Conservation (phyloP, 768 basidiomycete species). For the Austroboletus festivus region DNA sequence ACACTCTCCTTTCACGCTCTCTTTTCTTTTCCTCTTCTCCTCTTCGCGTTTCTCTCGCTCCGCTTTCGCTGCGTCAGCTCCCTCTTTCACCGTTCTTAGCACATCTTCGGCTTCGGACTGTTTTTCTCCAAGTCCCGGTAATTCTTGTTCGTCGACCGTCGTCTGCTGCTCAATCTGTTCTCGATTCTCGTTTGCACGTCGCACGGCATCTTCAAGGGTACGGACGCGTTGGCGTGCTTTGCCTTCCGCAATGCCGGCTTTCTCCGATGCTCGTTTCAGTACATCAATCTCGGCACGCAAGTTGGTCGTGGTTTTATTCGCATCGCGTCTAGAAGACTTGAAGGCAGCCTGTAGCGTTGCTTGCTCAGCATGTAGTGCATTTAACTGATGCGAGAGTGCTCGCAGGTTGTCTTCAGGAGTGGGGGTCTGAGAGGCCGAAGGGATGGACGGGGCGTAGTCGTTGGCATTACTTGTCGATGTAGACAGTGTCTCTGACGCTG, state of each 20-base stretch:
- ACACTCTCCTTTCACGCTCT: conserved; percentile 58
- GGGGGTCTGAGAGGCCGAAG: conserved; percentile 29
- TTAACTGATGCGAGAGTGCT: conserved; percentile 67
- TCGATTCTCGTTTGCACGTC: conserved; percentile 63
- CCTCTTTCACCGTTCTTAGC: conserved; percentile 38
- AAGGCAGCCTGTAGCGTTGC: conserved; percentile 64
- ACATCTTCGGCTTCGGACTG: conserved; percentile 41
- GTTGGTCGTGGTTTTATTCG: conserved; percentile 79
- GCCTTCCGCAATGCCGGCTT: conserved; percentile 67
- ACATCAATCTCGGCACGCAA: conserved; percentile 82
- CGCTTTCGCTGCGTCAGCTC: conserved; percentile 44
- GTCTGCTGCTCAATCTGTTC: conserved; percentile 42
- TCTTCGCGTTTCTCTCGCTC: conserved; percentile 49
- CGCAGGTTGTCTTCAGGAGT: conserved; percentile 65
- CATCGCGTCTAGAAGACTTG: conserved; percentile 74
- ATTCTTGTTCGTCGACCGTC: conserved; percentile 36
- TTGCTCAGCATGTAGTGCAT: conserved; percentile 60
- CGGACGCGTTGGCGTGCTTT: conserved; percentile 84
- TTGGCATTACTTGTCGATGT: conserved; percentile 28
- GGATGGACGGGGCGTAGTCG: conserved; percentile 15
- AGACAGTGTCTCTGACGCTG: conserved; percentile 12
- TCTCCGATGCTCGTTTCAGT: conserved; percentile 80
- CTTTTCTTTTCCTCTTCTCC: conserved; percentile 50
- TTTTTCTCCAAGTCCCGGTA: conserved; percentile 39
- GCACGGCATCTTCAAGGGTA: conserved; percentile 85